These are phyloP conservation scores for Bonnemaisonia californica DNA, from an alignment of 31 red algal species.

Conservation along the genomic window DNA sequence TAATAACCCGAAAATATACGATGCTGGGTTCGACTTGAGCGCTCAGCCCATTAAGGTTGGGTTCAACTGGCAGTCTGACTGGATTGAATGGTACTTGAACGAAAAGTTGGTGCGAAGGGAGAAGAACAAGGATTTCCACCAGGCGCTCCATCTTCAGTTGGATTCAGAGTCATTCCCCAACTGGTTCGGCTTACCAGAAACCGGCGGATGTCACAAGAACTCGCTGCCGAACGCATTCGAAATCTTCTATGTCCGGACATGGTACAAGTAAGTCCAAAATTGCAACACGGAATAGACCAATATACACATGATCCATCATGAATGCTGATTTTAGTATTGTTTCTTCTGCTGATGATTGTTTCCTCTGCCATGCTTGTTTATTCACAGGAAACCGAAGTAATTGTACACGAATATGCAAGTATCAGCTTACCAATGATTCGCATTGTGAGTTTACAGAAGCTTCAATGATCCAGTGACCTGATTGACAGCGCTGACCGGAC, in stretches of 20 bases:
- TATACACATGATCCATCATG: too few species aligned
- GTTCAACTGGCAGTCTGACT: constrained; percentile 59
- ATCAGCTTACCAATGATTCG: too few species aligned
- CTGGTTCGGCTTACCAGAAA: constrained; percentile 66
- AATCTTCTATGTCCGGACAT: constrained; percentile 52
- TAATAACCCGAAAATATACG: constrained; percentile 27
- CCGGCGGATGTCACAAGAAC: constrained; percentile 47
- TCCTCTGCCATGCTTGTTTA: not conserved
- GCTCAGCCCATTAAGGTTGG: constrained; percentile 41
- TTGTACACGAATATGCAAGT: not conserved
- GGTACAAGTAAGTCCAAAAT: constrained; percentile 52
- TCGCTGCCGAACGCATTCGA: constrained; percentile 45
- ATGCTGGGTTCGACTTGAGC: constrained; percentile 29
- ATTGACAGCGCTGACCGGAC: constrained; percentile 71
- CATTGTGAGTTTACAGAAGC: constrained; percentile 66
- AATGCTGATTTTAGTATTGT: too few species aligned
- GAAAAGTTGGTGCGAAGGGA: constrained; percentile 43
- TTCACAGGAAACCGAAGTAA: not conserved
- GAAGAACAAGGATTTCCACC: constrained; percentile 51
- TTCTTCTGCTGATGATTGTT: too few species aligned
- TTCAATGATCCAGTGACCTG: constrained; percentile 78
- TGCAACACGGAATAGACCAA: not conserved
- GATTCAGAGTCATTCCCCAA: constrained; percentile 72
- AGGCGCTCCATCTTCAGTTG: constrained; percentile 57
- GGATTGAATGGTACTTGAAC: constrained; percentile 65